Base-by-base conservation (phyloP, 2,329 filamentous ascomycete species). In the Arthrinium puccinioides region DNA sequence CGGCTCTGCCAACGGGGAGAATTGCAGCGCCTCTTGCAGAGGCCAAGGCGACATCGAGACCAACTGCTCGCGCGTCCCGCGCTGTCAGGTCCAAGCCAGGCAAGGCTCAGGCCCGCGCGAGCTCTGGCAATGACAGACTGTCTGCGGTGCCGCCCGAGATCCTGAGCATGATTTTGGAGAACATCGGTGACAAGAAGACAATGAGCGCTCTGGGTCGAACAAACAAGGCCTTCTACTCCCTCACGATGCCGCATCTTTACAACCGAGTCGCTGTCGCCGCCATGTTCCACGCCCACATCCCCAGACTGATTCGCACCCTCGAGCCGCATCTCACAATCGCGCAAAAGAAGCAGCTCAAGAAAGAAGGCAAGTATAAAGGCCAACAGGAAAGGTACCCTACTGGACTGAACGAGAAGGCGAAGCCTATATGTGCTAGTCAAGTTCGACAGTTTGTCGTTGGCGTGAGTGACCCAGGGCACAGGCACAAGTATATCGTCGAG, bases 231-330 rank as follows among this genome's bases (percentile, higher is more conserved):
- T 35, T 38, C 16, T 41, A 41, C 21, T 19, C 28, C 13, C n/a
- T 38, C 18, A 38, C 30, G 29, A 37, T 38, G 39, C 39, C 39
- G 10, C 18, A 20, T 13, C 35, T 41, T 4, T 38, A 41, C 18
- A 18, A 21, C 13, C 28, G 35, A 3, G 25, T 41, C 4, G 26
- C 21, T 9, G 34, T 42, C 11, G 21, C 35, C 7, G 36, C 37
- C 18, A 28, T 19, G 26, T 42, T 19, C 20, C 40, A 42, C 32
- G 26, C 36, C 6, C 36, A 42, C 35, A 41, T 41, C 16, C 20
- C 39, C 35, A 41, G 38, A 21, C 36, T 41, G 13, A 41, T 41
- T 14, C 39, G 39, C 10, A 38, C 30, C 15, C 24, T 41, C n/a
- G 34, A 41, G 30, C 34, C 34, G 11, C 35, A 16, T 16, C 34